Percentiles rank a stretch among this genome's conserved stretches.
Conservation (phyloP, 345 rosid genomes). For the Hibiscus trionum region DNA sequence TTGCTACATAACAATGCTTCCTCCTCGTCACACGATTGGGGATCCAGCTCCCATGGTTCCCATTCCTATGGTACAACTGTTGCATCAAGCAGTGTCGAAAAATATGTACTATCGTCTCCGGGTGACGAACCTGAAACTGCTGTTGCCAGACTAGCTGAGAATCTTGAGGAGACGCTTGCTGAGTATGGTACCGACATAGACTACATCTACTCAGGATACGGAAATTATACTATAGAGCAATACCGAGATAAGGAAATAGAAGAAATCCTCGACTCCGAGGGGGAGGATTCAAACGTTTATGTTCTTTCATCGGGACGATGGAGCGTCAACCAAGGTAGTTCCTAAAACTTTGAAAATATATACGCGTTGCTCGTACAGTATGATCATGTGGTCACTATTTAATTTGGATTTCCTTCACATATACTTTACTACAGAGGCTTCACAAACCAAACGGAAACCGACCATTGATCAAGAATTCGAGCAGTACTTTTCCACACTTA, state of each 20-base stretch:
- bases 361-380: neutral
- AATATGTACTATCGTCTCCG: slow-evolving; percentile 2
- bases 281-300: slow-evolving; percentile 26
- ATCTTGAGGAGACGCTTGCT: slow-evolving; percentile 21
- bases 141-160: slow-evolving; percentile 16
- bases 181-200: slow-evolving; percentile 19
- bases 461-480: slow-evolving; percentile 93
- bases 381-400: neutral
- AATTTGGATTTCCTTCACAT: neutral
- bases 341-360: neutral
- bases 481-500: slow-evolving; percentile 69
- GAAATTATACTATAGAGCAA: slow-evolving; percentile 28
- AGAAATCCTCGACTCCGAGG: slow-evolving; percentile 25
- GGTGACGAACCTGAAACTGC: slow-evolving; percentile 10
- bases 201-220: slow-evolving; percentile 24
- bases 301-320: slow-evolving; percentile 70
- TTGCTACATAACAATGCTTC: slow-evolving; percentile 14
- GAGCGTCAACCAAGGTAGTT: slow-evolving; percentile 52
- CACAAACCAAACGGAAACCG: slow-evolving; percentile 38
- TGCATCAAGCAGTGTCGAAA: neutral
- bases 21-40: slow-evolving; percentile 13
- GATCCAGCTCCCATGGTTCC: slow-evolving; percentile 8
- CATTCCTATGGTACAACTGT: neutral
- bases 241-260: slow-evolving; percentile 39
- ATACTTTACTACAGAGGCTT: slow-evolving; percentile 35